phyloP scores from a whole-genome alignment of 257 asterid genomes.

The Nicotiana tabacum region DNA sequence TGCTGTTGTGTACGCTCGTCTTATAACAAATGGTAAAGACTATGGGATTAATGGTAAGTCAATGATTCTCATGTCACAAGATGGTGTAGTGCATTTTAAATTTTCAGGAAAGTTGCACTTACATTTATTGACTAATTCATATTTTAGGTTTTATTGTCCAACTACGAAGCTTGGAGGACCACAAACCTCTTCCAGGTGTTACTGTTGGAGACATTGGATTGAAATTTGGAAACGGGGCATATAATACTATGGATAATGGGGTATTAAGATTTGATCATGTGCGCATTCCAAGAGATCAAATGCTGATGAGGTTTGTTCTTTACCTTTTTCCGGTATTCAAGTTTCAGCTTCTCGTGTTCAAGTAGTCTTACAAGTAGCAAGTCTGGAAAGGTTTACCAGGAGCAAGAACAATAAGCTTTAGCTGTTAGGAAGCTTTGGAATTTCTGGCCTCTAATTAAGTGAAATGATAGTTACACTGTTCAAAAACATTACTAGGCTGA shows the following conservation, averaged over 20 bases:
- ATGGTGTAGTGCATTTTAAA: neutral
- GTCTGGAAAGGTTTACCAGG: neutral
- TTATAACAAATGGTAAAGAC: slow-evolving; percentile 70
- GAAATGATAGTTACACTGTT: neutral
- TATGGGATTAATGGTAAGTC: slow-evolving; percentile 81
- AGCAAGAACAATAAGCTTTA: neutral
- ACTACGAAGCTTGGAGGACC: no score
- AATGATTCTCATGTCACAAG: neutral
- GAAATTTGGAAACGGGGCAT: slow-evolving; percentile 16
- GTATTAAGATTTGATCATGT: slow-evolving; percentile 29
- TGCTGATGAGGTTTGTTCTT: slow-evolving; percentile 78
- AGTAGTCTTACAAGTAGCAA: neutral
- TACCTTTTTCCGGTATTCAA: neutral
- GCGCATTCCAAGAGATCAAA: slow-evolving; percentile 27
- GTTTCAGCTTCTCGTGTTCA: neutral
- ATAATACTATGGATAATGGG: slow-evolving; percentile 53
- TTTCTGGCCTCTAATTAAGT: neutral
- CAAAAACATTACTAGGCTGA: neutral
- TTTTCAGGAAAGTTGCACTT: neutral
- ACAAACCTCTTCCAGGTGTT: no score
- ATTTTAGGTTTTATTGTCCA: no score
- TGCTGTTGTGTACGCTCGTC: slow-evolving; percentile 88
- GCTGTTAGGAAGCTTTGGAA: neutral
- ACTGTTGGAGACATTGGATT: no score
- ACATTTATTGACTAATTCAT: neutral